phyloP scores from a whole-genome alignment of 2,329 filamentous ascomycete species.

The Pestalotiopsis sp. region DNA sequence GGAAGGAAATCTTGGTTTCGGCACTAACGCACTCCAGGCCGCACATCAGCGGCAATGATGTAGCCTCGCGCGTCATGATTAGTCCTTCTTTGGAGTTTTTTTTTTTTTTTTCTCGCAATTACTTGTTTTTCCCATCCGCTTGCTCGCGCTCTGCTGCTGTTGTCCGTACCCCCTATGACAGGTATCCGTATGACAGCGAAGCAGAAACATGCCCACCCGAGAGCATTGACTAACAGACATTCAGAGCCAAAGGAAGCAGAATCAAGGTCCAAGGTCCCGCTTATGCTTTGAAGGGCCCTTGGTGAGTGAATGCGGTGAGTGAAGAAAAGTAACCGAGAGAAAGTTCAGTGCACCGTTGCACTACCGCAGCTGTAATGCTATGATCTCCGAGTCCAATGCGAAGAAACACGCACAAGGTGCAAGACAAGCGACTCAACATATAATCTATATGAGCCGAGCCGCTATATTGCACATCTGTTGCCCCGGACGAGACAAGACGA shows the following conservation, averaged over 20 bases:
- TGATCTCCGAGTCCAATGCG: no score
- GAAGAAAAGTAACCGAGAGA: neutral
- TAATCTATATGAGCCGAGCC: no score
- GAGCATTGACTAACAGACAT: neutral
- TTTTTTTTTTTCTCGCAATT: neutral
- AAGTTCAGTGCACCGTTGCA: neutral
- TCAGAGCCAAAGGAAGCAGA: neutral
- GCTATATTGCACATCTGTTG: no score
- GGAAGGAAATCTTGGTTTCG: neutral
- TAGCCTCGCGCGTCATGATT: neutral
- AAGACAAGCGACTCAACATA: no score
- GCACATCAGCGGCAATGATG: neutral
- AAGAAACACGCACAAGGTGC: no score
- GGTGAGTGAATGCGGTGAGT: neutral
- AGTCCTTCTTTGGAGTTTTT: neutral
- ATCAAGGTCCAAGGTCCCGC: neutral
- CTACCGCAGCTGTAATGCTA: neutral
- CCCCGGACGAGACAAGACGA: no score
- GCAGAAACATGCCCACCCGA: neutral
- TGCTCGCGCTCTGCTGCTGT: no score
- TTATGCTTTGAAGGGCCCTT: no score
- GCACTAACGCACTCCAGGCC: neutral
- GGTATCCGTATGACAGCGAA: neutral
- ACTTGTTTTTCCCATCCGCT: neutral
- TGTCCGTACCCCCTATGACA: no score